These are phyloP conservation scores for Eutrema heterophyllum DNA, from an alignment of 345 rosid genomes.

Conservation along the genomic window DNA sequence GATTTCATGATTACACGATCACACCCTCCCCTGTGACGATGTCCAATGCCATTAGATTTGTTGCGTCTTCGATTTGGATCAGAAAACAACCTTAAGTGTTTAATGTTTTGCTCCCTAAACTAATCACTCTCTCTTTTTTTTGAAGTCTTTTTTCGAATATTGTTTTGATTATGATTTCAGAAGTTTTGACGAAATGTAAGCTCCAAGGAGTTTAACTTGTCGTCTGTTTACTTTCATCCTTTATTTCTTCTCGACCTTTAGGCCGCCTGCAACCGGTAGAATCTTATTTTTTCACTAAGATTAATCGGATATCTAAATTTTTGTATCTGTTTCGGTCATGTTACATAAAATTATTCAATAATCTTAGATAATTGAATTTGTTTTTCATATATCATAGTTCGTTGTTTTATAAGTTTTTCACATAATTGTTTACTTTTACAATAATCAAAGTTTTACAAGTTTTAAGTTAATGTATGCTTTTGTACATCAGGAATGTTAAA, in stretches of 20 bases:
- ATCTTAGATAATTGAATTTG: not conserved
- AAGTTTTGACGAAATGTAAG: not conserved
- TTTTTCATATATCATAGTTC: not conserved
- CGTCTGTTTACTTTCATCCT: not conserved
- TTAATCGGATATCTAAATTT: not conserved
- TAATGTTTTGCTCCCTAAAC: not conserved
- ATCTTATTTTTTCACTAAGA: not conserved
- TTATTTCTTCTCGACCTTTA: not conserved
- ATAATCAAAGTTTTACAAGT: no score
- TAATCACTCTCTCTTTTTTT: not conserved
- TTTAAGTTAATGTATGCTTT: no score
- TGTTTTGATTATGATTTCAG: slow-evolving; percentile 1
- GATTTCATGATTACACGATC: not conserved
- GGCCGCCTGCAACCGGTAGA: not conserved
- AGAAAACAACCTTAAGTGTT: not conserved
- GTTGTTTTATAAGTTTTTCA: not conserved
- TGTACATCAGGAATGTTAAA: no score
- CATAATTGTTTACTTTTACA: no score
- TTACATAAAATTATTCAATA: not conserved
- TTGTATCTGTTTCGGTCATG: not conserved
- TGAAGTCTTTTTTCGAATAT: not conserved
- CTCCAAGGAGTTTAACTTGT: not conserved
- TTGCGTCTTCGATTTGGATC: not conserved
- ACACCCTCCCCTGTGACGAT: not conserved
- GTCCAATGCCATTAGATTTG: not conserved